These are phyloP conservation scores for Melanopsichium pennsylvanicum DNA, from an alignment of 1,284 basidiomycete genomes.

Conservation along the genomic window DNA sequence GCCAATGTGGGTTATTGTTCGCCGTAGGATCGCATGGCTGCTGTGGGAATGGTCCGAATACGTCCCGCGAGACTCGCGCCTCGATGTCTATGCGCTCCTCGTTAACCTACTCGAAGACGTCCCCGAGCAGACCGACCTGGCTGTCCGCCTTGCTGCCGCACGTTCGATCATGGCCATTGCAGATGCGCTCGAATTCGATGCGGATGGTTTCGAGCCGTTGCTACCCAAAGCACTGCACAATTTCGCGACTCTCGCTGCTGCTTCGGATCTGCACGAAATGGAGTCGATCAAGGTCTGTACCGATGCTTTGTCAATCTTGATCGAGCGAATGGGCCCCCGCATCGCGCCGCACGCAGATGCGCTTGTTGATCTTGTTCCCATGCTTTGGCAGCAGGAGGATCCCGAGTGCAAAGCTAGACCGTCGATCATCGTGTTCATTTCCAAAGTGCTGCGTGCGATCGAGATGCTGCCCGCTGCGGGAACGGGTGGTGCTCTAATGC, in stretches of 20 bases:
- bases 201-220: slow-evolving; percentile 57
- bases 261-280: slow-evolving; percentile 56
- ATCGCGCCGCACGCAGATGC: slow-evolving; percentile 53
- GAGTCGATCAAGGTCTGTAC: slow-evolving; percentile 61
- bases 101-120: slow-evolving; percentile 50
- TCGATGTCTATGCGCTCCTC: slow-evolving; percentile 53
- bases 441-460: slow-evolving; percentile 56
- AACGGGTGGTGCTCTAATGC: slow-evolving; percentile 35
- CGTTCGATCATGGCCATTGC: slow-evolving; percentile 54
- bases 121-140: slow-evolving; percentile 53
- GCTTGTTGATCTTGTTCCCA: slow-evolving; percentile 55
- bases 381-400: slow-evolving; percentile 60
- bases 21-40: slow-evolving; percentile 55
- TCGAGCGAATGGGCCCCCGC: slow-evolving; percentile 60
- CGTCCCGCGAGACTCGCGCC: slow-evolving; percentile 33
- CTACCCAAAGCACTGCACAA: slow-evolving; percentile 50
- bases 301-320: slow-evolving; percentile 56
- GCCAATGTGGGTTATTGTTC: slow-evolving; percentile 57
- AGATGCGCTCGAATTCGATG: slow-evolving; percentile 62
- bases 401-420: slow-evolving; percentile 57
- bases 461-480: slow-evolving; percentile 43
- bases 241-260: slow-evolving; percentile 49
- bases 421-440: slow-evolving; percentile 59
- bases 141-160: slow-evolving; percentile 60
- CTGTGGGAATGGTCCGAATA: slow-evolving; percentile 63